Percentiles rank a stretch among this genome's conserved stretches.
Conservation (phyloP, 2,329 filamentous ascomycete genomes). For the Sphaerulina musiva region DNA sequence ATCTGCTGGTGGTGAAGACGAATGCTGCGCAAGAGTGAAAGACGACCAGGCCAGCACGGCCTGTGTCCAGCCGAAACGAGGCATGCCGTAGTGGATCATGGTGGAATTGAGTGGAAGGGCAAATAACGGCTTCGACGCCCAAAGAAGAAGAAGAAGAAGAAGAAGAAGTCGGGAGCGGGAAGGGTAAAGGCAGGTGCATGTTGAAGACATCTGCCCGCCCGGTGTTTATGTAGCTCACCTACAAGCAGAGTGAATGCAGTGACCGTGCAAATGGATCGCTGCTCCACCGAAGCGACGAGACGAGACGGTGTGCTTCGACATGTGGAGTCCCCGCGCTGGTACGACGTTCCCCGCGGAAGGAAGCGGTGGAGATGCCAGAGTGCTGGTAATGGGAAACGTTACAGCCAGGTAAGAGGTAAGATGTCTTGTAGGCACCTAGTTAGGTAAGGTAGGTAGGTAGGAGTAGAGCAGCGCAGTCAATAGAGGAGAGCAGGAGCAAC, state of each 20-base stretch:
- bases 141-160: neutral
- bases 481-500: neutral
- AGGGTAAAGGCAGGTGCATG: slow-evolving; percentile 2
- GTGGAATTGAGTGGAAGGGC: neutral
- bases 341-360: neutral
- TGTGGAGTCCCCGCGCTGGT: neutral
- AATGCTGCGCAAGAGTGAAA: slow-evolving; percentile 21
- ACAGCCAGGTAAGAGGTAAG: slow-evolving; percentile 8
- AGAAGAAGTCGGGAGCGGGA: neutral
- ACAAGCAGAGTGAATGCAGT: too few species aligned
- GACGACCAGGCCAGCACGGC: slow-evolving; percentile 21
- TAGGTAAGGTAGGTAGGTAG: too few species aligned
- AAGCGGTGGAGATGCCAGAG: neutral
- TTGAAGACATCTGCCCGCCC: slow-evolving; percentile 1
- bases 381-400: neutral
- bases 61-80: slow-evolving; percentile 18
- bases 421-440: slow-evolving; percentile 3
- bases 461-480: neutral
- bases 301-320: neutral
- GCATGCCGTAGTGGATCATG: slow-evolving; percentile 8
- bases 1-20: slow-evolving; percentile 16
- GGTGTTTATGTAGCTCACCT: neutral
- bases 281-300: neutral
- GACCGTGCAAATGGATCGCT: neutral
- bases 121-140: neutral